These are phyloP conservation scores for Salix exigua DNA, from an alignment of 345 rosid genomes.

Conservation along the genomic window DNA sequence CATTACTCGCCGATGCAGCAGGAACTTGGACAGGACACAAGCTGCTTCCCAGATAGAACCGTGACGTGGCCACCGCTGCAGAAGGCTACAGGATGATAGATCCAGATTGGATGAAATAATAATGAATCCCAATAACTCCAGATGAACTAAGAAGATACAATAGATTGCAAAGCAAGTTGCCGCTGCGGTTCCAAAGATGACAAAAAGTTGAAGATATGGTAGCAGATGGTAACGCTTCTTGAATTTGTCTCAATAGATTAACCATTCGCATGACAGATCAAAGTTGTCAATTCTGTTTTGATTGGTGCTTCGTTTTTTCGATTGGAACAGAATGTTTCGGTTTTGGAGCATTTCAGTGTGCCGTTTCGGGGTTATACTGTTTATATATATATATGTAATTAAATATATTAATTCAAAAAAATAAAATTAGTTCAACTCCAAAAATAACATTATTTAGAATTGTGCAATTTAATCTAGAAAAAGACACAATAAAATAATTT, in stretches of 20 bases:
- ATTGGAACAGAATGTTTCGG: too few relatives aligned
- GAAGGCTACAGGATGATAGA: constrained; percentile 7
- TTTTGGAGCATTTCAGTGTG: fast-evolving
- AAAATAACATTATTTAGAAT: too few relatives aligned
- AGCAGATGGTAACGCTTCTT: constrained; percentile 84
- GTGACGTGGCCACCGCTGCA: not conserved
- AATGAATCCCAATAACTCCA: not conserved
- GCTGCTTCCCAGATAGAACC: not conserved
- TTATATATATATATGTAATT: too few relatives aligned
- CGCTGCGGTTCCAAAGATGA: constrained; percentile 90
- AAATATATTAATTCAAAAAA: too few relatives aligned
- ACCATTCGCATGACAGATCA: constrained; percentile 63
- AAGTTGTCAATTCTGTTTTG: too few relatives aligned
- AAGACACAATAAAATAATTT: too few relatives aligned
- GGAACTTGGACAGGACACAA: not conserved
- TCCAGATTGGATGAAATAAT: constrained; percentile 13
- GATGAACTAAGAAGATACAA: constrained; percentile 59
- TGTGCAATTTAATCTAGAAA: too few relatives aligned
- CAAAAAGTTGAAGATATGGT: constrained; percentile 81
- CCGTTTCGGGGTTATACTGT: too few relatives aligned
- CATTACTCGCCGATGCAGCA: constrained; percentile 3
- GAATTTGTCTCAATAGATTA: constrained; percentile 75
- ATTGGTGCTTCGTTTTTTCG: too few relatives aligned
- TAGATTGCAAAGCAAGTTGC: constrained; percentile 80
- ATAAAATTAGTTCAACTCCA: too few relatives aligned